Base-by-base conservation (phyloP, 176 grass and related monocot species). In the Paspalum notatum region DNA sequence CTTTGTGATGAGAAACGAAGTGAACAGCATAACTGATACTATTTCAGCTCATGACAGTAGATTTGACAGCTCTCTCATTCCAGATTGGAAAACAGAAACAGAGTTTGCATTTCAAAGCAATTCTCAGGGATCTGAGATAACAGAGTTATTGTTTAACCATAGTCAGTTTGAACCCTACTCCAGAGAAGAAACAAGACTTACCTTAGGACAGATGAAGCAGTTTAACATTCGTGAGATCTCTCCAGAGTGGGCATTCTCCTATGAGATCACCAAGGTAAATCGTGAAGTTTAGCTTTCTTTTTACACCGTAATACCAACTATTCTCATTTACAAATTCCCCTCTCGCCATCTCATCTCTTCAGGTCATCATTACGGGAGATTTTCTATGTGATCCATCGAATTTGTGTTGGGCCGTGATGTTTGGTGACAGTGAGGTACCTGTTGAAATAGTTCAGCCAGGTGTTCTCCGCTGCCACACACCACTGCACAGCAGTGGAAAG, bases 221-320 rank as follows among this genome's bases (percentile, higher is more conserved):
- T 99, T 99, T 79, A 95, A 47, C 66, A 93, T 99, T 39, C 62
- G 58, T 37, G 97, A 99, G 77, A 87, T 99, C 57, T 95, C 89
- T 89, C 97, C 93, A 64, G 97, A 99, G 84, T 99, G 97, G 97
- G 93, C 90, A 90, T 91, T 90, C 87, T 90, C 90, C 57, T 74
- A 75, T 79, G 92, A 99, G 83, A 91, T 48, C 41, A 95, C 96
- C 13, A 99, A 99, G 96, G 96, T 97, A 91, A 50, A 66, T 63
- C 22, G 62, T 45, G 63, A 71, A 80, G 15, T 13, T 70, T 84
- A 32, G 32, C 63, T 61, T 68, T 16, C 44, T 42, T 44, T 80
- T 62, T 65, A 62, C 25, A 9, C 14, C 41, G 43, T 43, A 65
- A 76, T 17, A 83, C 17, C n/a, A 71, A 26, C 12, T 66, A 24